Base-by-base conservation (phyloP, 768 basidiomycete species). In the Tricholoma flavovirens region DNA sequence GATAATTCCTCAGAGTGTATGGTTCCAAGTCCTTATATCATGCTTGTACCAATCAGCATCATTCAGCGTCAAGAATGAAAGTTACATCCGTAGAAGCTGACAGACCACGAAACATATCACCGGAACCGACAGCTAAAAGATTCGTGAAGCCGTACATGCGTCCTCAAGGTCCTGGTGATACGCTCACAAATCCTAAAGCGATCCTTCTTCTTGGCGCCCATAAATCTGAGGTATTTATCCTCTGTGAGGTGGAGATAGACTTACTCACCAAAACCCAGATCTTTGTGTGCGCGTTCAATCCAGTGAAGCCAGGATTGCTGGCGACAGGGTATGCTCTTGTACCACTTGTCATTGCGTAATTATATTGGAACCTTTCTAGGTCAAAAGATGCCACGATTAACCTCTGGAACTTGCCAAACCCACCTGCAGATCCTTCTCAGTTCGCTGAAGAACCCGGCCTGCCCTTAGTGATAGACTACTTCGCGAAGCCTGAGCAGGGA, bases 271-370 rank as follows among this genome's bases (percentile, higher is more conserved):
- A 38, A 53, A 26, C 53, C 22, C 54, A 91, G 89, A 87, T 93
- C 6, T 93, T 91, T 54, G 83, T 88, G 5, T 88, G 88, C 54
- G 81, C 86, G 4, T 93, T 88, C 77, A 92, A 89, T 69, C 89
- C 90, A 11, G 74, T 71, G 35, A 73, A 78, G 32, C 74, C 73
- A 29, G 75, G 79, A 36, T 63, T 83, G n/a, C 70, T 93, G 15
- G 87, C 87, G 19, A 83, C 89, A 26, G 90, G 90, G 89, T 90
- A 68, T 58, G 82, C 62, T 38, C 11, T 49, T 10, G n/a, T 3
- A 30, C n/a, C 48, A 17, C 49, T 54, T 45, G 33, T 33, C 51
- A 45, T 49, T 51, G 10, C 33, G 22, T 54, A 54, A 54, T 49
- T 54, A 60, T 52, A 57, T 52, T 38, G 51, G 38, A 19, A 26